phyloP scores from a whole-genome alignment of 2,329 filamentous ascomycete species.

The Sclerotinia minor region DNA sequence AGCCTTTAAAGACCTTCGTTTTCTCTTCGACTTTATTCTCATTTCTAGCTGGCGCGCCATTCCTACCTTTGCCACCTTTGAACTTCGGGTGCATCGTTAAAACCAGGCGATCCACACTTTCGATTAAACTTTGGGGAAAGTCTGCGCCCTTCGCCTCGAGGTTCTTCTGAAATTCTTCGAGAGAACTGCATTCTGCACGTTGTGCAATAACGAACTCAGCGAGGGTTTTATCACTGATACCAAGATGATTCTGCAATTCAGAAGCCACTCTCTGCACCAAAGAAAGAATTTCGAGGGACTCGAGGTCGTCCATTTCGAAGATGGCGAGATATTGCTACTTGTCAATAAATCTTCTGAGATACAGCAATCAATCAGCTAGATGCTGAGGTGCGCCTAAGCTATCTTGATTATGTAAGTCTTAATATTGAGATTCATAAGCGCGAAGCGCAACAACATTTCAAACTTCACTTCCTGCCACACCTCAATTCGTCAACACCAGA shows the following conservation, averaged over 20 bases:
- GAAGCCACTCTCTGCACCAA: constrained; percentile 93
- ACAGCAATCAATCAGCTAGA: background rate
- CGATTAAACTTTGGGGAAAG: constrained; percentile 77
- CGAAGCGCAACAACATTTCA: background rate
- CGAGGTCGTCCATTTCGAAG: constrained; percentile 60
- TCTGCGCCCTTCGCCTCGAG: constrained; percentile 76
- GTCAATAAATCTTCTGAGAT: constrained; percentile 11
- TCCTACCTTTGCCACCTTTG: constrained; percentile 69
- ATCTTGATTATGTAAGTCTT: background rate
- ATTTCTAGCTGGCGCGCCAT: constrained; percentile 44
- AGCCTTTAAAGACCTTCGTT: constrained; percentile 83
- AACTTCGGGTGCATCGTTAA: constrained; percentile 88
- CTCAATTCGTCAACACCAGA: background rate
- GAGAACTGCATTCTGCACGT: constrained; percentile 70
- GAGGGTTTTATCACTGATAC: constrained; percentile 88
- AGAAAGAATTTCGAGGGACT: constrained; percentile 87
- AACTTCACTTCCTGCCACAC: background rate
- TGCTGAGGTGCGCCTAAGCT: constrained; percentile 9
- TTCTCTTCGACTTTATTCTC: constrained; percentile 64
- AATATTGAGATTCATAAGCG: background rate
- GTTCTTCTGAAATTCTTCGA: constrained; percentile 72
- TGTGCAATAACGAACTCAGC: constrained; percentile 96
- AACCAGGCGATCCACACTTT: constrained; percentile 88
- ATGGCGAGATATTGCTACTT: constrained; percentile 10
- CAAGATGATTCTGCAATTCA: constrained; percentile 91